A percentile compares a stretch with the other conserved stretches of the same genome.
Evolutionary conservation across 176 grass and related monocot genomes (phyloP).

Genomic region (Carex littledalei): DNA sequence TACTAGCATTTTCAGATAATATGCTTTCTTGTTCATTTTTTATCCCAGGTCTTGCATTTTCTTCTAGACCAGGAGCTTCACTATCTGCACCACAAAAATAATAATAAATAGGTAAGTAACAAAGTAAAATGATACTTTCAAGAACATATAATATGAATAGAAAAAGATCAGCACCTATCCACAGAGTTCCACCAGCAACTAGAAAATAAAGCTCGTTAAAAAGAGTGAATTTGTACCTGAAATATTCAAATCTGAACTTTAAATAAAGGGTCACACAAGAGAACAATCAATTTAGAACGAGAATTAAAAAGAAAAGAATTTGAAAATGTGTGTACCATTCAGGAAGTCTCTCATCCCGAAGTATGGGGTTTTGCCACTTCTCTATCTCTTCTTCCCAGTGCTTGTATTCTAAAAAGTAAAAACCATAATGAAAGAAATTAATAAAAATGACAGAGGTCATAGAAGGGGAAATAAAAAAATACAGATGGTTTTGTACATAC

Average conservation of each 20-base stretch:
- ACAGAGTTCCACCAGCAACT: constrained; percentile 89
- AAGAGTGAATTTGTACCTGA: constrained; percentile 94
- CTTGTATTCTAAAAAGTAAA: constrained; percentile 60
- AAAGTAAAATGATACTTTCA: not conserved
- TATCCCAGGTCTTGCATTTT: constrained; percentile 13
- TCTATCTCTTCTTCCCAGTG: constrained; percentile 92
- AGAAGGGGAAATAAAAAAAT: not conserved
- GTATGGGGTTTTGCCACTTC: constrained; percentile 86
- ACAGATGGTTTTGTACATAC: constrained; percentile 62
- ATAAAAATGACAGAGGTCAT: constrained; percentile 14
- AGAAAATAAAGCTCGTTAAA: constrained; percentile 97
- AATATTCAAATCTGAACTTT: constrained; percentile 36
- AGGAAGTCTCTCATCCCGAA: constrained; percentile 66
- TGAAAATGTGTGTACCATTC: constrained; percentile 57
- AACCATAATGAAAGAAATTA: constrained; percentile 18
- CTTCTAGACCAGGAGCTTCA: constrained; percentile 34
- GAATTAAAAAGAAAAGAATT: constrained; percentile 3
- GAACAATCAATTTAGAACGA: not conserved
- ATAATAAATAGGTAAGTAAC: constrained; percentile 2
- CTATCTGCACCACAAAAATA: constrained; percentile 39
- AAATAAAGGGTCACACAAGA: not conserved
- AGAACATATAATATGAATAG: not conserved
- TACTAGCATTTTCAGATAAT: not conserved
- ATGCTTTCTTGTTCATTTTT: constrained; percentile 20
- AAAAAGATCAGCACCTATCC: constrained; percentile 69